A percentile compares a stretch with the other conserved stretches of the same genome.
Evolutionary conservation across 2,329 filamentous ascomycete species (phyloP).

Genomic region (Penicillium nordicum): DNA sequence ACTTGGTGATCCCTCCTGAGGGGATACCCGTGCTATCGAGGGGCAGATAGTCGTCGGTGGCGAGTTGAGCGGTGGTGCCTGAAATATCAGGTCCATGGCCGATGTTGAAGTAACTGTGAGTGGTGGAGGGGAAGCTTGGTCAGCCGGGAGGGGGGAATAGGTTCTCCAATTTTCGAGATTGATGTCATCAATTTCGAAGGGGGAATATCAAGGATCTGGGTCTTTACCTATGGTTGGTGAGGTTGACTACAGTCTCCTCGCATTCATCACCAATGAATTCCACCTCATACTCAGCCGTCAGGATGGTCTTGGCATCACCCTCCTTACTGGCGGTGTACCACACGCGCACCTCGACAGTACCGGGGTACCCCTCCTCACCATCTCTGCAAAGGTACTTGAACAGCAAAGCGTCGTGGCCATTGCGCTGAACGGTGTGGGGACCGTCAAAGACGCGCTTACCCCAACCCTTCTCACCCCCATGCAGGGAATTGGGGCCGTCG

Average conservation of each 20-base stretch:
- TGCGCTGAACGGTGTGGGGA: slow-evolving; percentile 55
- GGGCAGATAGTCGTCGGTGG: slow-evolving; percentile 65
- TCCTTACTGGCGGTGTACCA: slow-evolving; percentile 75
- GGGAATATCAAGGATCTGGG: not conserved
- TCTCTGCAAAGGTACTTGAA: slow-evolving; percentile 68
- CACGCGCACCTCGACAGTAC: slow-evolving; percentile 72
- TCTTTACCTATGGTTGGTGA: slow-evolving; percentile 89
- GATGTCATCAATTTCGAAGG: not conserved
- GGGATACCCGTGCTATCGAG: slow-evolving; percentile 73
- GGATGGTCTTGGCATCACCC: slow-evolving; percentile 62
- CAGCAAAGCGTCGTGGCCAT: slow-evolving; percentile 63
- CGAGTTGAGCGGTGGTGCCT: slow-evolving; percentile 59
- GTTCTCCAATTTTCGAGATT: not conserved
- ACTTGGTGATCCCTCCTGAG: slow-evolving; percentile 62
- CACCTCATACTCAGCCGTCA: slow-evolving; percentile 88
- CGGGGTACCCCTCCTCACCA: slow-evolving; percentile 87
- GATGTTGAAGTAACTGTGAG: slow-evolving; percentile 65
- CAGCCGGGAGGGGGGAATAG: slow-evolving; percentile 1
- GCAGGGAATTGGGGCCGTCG: slow-evolving; percentile 71
- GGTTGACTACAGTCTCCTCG: slow-evolving; percentile 85
- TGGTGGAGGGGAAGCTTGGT: not conserved
- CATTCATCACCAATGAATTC: slow-evolving; percentile 70
- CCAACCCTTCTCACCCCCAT: slow-evolving; percentile 71
- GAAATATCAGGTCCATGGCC: slow-evolving; percentile 55
- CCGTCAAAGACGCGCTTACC: slow-evolving; percentile 36